Percentiles rank a stretch among this genome's conserved stretches.
Evolutionary conservation across 148 eudicot species (phyloP).

Genomic region (Pharnaceum exiguum): DNA sequence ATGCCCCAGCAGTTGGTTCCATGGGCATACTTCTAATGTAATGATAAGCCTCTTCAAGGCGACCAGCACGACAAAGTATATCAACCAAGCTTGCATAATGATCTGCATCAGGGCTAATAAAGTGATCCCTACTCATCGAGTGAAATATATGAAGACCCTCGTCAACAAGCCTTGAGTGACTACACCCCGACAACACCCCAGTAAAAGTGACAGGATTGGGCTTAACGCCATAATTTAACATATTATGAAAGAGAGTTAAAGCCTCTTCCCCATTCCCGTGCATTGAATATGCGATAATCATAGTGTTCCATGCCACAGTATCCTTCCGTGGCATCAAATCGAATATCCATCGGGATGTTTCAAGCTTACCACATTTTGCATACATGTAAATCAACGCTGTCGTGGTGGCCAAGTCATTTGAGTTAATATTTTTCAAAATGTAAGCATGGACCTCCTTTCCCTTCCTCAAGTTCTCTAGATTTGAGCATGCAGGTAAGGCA

Average conservation of each 20-base stretch:
- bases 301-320: slow-evolving; percentile 69
- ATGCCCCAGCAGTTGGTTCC: slow-evolving; percentile 65
- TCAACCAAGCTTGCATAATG: slow-evolving; percentile 75
- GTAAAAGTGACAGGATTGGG: slow-evolving; percentile 71
- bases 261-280: slow-evolving; percentile 70
- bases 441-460: slow-evolving; percentile 75
- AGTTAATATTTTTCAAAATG: slow-evolving; percentile 41
- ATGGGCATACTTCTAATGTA: slow-evolving; percentile 65
- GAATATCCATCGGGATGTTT: slow-evolving; percentile 42
- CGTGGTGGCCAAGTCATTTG: slow-evolving; percentile 42
- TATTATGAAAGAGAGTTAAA: slow-evolving; percentile 39
- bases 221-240: slow-evolving; percentile 45
- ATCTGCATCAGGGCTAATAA: slow-evolving; percentile 57
- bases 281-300: slow-evolving; percentile 66
- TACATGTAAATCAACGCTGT: slow-evolving; percentile 71
- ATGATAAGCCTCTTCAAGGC: slow-evolving; percentile 55
- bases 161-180: slow-evolving; percentile 71
- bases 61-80: slow-evolving; percentile 70
- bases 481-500: slow-evolving; percentile 56
- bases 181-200: slow-evolving; percentile 73
- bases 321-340: slow-evolving; percentile 50
- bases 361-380: slow-evolving; percentile 75
- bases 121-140: slow-evolving; percentile 55
- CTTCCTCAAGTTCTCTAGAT: slow-evolving; percentile 49
- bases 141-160: slow-evolving; percentile 52